Evolutionary conservation across 2,329 filamentous ascomycete species (phyloP).

Genomic region (Simplicillium aogashimaense): DNA sequence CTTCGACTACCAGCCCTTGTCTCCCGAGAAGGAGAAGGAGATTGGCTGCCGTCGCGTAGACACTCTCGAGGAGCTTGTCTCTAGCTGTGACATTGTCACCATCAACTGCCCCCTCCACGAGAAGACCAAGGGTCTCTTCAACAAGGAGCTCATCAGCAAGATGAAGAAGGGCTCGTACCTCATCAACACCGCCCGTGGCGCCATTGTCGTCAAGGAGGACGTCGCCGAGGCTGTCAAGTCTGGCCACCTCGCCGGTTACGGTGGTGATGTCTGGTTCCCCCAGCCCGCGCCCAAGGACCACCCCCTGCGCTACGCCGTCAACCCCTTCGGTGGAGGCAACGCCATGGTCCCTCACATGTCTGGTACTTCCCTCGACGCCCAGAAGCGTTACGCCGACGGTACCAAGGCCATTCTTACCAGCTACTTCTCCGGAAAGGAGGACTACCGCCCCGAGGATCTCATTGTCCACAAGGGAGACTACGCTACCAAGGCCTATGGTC

Average conservation of each 20-base stretch:
- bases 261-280: slow-evolving; percentile 90
- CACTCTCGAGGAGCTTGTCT: slow-evolving; percentile 82
- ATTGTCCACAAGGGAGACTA: slow-evolving; percentile 89
- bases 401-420: slow-evolving; percentile 83
- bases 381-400: slow-evolving; percentile 81
- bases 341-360: slow-evolving; percentile 99
- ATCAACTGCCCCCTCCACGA: slow-evolving; percentile 99
- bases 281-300: slow-evolving; percentile 94
- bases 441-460: slow-evolving; percentile 84
- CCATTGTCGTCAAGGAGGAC: slow-evolving; percentile 99
- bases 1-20: slow-evolving; percentile 97
- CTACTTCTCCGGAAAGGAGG: slow-evolving; percentile 79
- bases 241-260: slow-evolving; percentile 85
- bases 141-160: slow-evolving; percentile 97
- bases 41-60: slow-evolving; percentile 90
- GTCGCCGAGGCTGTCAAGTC: slow-evolving; percentile 87
- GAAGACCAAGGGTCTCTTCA: slow-evolving; percentile 92
- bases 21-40: slow-evolving; percentile 78
- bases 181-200: slow-evolving; percentile 95
- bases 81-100: slow-evolving; percentile 92
- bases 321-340: slow-evolving; percentile 93
- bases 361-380: slow-evolving; percentile 94
- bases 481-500: slow-evolving; percentile 86
- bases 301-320: slow-evolving; percentile 83
- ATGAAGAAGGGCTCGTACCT: slow-evolving; percentile 99